Base-by-base conservation (phyloP, 225 moss, liverwort and hornwort species). In the Marchantia paleacea region DNA sequence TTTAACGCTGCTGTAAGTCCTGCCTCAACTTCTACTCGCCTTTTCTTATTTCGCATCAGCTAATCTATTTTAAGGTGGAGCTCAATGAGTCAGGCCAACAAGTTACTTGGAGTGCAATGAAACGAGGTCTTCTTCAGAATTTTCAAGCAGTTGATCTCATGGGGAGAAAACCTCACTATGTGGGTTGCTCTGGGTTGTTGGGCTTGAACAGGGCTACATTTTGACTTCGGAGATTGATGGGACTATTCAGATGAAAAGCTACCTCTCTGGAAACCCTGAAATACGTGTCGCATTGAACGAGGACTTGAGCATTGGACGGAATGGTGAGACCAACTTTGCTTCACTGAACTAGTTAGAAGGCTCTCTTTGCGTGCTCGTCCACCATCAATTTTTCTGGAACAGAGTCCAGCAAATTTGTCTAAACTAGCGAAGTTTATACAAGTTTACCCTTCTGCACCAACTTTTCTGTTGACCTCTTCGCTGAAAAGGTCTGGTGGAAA, bases 161-260 rank as follows among this genome's bases (percentile, higher is more conserved):
- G 74, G 55, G 26, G 52, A 14, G 2, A 39, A 39, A 2, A 39
- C 39, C 39, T 39, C 5, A 39, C 15, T 13, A 55, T 14, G 53
- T 29, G 57, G 39, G 55, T 55, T 75, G 18, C 74, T 52, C 24
- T 60, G 75, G 63, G 62, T 49, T 47, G 67, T 29, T 52, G 62
- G 79, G 65, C 62, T 30, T 70, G 86, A 55, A 63, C 93, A 99
- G 97, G 99, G 99, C 49, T 92, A 95, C 87, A 91, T 95, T 74
- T 91, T 95, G 87, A 99, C 99, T 29, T 99, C 95, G 68, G 99
- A 99, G 85, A 92, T 99, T 76, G 95, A 99, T 73, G 99, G 99
- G 52, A 94, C 90, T 49, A 99, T 99, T 77, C 99, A 95, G 85
- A 99, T 99, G 99, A 99, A 99, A 79, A 99, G 99, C 76, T 99